phyloP scores from a whole-genome alignment of 2,329 filamentous ascomycete genomes.

The Pestalotiopsis fici region DNA sequence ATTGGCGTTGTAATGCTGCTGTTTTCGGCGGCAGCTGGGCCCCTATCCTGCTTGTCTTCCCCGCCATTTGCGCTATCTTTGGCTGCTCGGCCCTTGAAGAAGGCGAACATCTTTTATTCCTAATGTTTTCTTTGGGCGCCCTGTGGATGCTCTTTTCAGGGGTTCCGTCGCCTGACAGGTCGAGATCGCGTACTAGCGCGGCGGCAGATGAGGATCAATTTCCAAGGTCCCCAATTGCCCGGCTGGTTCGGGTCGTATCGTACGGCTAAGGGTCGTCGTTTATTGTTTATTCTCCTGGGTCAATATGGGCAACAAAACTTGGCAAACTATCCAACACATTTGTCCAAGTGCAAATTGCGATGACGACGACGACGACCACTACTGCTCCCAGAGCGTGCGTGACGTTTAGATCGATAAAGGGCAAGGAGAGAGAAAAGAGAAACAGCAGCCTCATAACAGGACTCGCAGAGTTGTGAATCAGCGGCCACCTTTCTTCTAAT shows the following conservation, averaged over 20 bases:
- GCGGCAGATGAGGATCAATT: conserved; percentile 6
- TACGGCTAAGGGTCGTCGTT: neutral
- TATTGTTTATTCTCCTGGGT: neutral
- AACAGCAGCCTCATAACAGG: neutral
- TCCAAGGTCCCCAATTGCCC: neutral
- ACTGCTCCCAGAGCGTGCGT: too few species aligned
- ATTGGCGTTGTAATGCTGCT: neutral
- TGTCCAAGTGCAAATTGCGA: too few species aligned
- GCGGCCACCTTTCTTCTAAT: conserved; percentile 4
- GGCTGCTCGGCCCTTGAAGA: conserved; percentile 6
- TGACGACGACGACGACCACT: too few species aligned
- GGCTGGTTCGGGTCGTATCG: neutral
- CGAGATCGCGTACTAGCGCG: conserved; percentile 2
- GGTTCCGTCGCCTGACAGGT: neutral
- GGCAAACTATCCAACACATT: neutral
- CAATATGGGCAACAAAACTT: neutral
- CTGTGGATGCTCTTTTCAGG: neutral
- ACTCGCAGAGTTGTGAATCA: neutral
- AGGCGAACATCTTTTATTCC: conserved; percentile 1
- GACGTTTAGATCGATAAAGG: too few species aligned
- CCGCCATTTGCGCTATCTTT: conserved; percentile 5
- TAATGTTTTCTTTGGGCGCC: neutral
- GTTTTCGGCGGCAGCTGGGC: neutral
- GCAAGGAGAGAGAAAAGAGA: neutral
- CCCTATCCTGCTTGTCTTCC: conserved; percentile 3